Evolutionary conservation across 176 grass and related monocot species (phyloP), one percentile per base, ranked within the genome.

Genomic region (Avena sativa): DNA sequence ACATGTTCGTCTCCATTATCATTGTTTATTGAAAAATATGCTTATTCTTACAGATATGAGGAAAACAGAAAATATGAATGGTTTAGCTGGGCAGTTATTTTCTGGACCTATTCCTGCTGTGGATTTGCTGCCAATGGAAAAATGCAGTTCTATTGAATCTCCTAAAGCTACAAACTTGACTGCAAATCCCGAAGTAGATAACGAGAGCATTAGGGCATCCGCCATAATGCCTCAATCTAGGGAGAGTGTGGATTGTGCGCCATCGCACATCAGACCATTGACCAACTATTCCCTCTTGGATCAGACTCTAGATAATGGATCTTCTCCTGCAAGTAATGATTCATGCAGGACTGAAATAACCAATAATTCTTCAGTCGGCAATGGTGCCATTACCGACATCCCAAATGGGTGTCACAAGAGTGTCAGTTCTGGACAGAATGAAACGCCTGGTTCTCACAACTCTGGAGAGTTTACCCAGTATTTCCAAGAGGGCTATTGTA

Each of bases 401-500:
- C 65, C 84, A 84, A 91, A 83, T 78, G 84, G 84, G 26, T 79
- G 77, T 82, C 81, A 83, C 70, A 79, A 66, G 46, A 79, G 75
- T n/a, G 71, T 86, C 20, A 52, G 82, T 74, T 87, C 87, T 69
- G 91, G 93, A 74, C 87, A 89, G 76, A 88, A 84, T 81, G 88
- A 78, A 81, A 81, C 48, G 57, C 86, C 89, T 88, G 83, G 89
- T 93, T 94, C 91, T 85, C 86, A 90, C 62, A 92, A 88, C 67
- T 94, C 90, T 14, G 78, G 90, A 20, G 91, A 99, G 85, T 93
- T 99, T 87, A 91, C 89, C 94, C 92, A 99, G 68, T 99, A 87
- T 96, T 99, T 99, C 92, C 84, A 96, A 58, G 97, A 94, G 89
- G 94, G 97, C 92, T 99, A 99, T 89, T 99, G 97, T 94, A 99